phyloP scores from a whole-genome alignment of 306 rosid species.

The Sicyos edulis region DNA sequence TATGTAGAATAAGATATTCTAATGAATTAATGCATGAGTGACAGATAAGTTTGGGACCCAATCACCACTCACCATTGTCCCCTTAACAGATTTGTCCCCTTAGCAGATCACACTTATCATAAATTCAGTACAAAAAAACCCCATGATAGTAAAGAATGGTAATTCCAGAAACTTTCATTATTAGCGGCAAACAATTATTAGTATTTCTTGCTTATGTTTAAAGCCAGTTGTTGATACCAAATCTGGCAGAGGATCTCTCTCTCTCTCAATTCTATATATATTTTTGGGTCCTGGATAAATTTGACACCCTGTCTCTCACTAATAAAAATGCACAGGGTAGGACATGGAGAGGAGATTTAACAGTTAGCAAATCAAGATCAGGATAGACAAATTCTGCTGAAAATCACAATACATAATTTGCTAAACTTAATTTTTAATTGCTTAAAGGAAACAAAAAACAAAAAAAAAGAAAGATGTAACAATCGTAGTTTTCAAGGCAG shows the following conservation, averaged over 20 bases:
- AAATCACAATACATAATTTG: neutral
- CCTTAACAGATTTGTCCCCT: no score
- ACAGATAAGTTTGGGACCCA: slow-evolving; percentile 37
- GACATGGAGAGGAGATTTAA: slow-evolving; percentile 7
- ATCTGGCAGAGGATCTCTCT: no score
- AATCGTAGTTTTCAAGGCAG: neutral
- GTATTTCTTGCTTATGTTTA: slow-evolving; percentile 4
- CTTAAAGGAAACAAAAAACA: neutral
- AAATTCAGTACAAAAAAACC: neutral
- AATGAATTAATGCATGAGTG: slow-evolving; percentile 24
- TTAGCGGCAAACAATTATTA: neutral
- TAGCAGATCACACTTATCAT: neutral
- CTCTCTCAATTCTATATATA: no score
- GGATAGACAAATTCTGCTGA: neutral
- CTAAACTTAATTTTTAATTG: neutral
- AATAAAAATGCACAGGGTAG: slow-evolving; percentile 9
- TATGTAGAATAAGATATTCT: neutral
- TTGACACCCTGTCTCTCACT: slow-evolving; percentile 15
- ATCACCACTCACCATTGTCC: slow-evolving; percentile 29
- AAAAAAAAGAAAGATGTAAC: no score
- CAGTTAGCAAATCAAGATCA: slow-evolving; percentile 8
- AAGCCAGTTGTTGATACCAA: slow-evolving; percentile 13
- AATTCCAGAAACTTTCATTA: neutral
- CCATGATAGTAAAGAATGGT: neutral
- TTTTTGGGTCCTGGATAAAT: no score